Evolutionary conservation across 805 yeast species (phyloP).

Genomic region (Kuraishia capsulata): DNA sequence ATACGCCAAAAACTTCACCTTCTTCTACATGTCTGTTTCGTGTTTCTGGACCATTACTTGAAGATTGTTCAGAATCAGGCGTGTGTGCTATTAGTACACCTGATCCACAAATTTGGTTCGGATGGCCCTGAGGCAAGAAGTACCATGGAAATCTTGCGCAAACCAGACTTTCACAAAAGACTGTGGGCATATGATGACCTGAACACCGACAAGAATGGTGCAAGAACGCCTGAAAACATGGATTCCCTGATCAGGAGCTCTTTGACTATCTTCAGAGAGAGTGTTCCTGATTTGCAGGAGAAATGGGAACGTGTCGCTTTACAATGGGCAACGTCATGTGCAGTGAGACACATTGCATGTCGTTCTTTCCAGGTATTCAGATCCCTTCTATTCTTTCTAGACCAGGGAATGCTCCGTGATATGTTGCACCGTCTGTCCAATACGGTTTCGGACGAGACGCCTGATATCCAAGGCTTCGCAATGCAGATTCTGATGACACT

Average conservation of each 20-base stretch:
- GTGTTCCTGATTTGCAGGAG: slow-evolving; percentile 46
- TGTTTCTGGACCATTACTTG: slow-evolving; percentile 81
- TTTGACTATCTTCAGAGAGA: slow-evolving; percentile 42
- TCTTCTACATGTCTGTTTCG: slow-evolving; percentile 69
- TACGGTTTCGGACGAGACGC: slow-evolving; percentile 82
- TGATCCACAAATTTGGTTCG: slow-evolving; percentile 56
- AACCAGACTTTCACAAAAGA: slow-evolving; percentile 35
- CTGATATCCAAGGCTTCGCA: slow-evolving; percentile 92
- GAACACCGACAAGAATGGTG: slow-evolving; percentile 65
- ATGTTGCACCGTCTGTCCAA: slow-evolving; percentile 90
- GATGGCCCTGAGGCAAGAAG: slow-evolving; percentile 44
- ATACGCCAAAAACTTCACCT: slow-evolving; percentile 43
- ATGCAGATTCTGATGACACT: slow-evolving; percentile 96
- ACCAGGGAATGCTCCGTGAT: slow-evolving; percentile 82
- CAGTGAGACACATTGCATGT: slow-evolving; percentile 94
- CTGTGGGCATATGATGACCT: slow-evolving; percentile 87
- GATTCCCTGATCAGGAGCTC: slow-evolving; percentile 60
- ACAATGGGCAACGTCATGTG: slow-evolving; percentile 95
- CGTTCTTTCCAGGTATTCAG: slow-evolving; percentile 91
- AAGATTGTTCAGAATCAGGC: slow-evolving; percentile 82
- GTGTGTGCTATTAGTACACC: slow-evolving; percentile 59
- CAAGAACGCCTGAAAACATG: slow-evolving; percentile 82
- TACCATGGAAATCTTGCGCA: slow-evolving; percentile 49
- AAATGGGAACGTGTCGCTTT: slow-evolving; percentile 83
- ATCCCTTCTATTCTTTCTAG: slow-evolving; percentile 70